Percentiles rank a stretch among this genome's conserved stretches.
phyloP scores from a whole-genome alignment of 352 stramenopile species.

The Globisporangium splendens region DNA sequence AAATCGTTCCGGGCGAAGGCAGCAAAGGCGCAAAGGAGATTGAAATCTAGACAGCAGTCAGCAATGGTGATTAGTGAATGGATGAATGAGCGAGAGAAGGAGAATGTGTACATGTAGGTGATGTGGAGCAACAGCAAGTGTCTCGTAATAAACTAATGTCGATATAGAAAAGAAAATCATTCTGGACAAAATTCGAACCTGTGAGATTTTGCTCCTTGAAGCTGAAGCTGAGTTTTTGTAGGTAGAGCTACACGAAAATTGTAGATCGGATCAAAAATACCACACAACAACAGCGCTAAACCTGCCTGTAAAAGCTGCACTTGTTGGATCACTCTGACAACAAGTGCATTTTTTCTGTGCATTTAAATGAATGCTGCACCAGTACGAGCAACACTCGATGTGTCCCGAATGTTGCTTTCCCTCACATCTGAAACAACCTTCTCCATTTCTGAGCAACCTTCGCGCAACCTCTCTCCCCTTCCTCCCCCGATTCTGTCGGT shows the following conservation, averaged over 20 bases:
- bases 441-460: slow-evolving; percentile 1
- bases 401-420: background rate
- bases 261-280: too few relatives aligned
- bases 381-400: background rate
- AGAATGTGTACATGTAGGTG: background rate
- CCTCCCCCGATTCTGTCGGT: slow-evolving; percentile 3
- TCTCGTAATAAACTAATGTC: background rate
- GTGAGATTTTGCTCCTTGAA: too few relatives aligned
- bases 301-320: too few relatives aligned
- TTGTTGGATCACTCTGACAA: too few relatives aligned
- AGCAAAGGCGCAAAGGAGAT: slow-evolving; percentile 16
- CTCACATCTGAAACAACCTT: too few relatives aligned
- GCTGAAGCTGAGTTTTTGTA: too few relatives aligned
- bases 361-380: background rate
- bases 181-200: background rate
- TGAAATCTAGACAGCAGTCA: slow-evolving; percentile 11
- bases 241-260: too few relatives aligned
- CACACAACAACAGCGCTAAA: too few relatives aligned
- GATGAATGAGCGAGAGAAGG: slow-evolving; percentile 3
- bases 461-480: background rate
- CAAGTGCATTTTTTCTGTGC: too few relatives aligned
- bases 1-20: slow-evolving; percentile 14
- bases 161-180: background rate
- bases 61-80: background rate
- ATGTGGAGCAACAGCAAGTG: background rate